A percentile compares a stretch with the other conserved stretches of the same genome.
Conservation (phyloP, 306 rosid genomes). For the Quercus dentata region DNA sequence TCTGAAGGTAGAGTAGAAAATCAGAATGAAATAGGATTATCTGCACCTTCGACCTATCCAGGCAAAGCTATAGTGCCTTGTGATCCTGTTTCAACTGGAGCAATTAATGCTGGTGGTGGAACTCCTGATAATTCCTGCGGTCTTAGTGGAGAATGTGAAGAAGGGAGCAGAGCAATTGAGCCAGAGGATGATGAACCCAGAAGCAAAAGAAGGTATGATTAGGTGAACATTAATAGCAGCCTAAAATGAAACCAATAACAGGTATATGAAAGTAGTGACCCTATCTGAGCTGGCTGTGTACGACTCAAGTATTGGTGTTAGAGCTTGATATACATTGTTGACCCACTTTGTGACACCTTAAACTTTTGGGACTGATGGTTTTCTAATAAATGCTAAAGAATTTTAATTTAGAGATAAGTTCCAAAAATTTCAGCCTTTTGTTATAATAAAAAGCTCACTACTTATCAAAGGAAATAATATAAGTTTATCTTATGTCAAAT, state of each 20-base stretch:
- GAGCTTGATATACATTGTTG: background rate
- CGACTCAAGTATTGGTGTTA: too few species aligned
- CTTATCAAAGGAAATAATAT: background rate
- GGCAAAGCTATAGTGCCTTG: slow-evolving; percentile 31
- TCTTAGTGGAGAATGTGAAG: slow-evolving; percentile 67
- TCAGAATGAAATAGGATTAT: slow-evolving; percentile 38
- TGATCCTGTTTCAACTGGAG: slow-evolving; percentile 35
- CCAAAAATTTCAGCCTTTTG: background rate
- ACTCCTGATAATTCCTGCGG: slow-evolving; percentile 59
- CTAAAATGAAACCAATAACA: background rate
- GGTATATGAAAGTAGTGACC: background rate
- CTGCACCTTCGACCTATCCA: slow-evolving; percentile 28
- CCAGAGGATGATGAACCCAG: slow-evolving; percentile 53
- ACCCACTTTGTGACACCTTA: background rate
- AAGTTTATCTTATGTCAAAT: background rate
- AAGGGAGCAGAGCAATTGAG: slow-evolving; percentile 58
- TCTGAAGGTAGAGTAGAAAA: slow-evolving; percentile 49
- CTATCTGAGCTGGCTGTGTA: background rate
- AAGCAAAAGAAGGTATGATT: slow-evolving; percentile 63
- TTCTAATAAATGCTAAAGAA: background rate
- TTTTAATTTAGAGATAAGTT: background rate
- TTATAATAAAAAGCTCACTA: background rate
- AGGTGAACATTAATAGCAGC: background rate
- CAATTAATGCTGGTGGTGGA: slow-evolving; percentile 30
- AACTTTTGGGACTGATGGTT: background rate